Evolutionary conservation across 2,329 filamentous ascomycete species (phyloP).

Genomic region (Bimuria novae-zelandiae): DNA sequence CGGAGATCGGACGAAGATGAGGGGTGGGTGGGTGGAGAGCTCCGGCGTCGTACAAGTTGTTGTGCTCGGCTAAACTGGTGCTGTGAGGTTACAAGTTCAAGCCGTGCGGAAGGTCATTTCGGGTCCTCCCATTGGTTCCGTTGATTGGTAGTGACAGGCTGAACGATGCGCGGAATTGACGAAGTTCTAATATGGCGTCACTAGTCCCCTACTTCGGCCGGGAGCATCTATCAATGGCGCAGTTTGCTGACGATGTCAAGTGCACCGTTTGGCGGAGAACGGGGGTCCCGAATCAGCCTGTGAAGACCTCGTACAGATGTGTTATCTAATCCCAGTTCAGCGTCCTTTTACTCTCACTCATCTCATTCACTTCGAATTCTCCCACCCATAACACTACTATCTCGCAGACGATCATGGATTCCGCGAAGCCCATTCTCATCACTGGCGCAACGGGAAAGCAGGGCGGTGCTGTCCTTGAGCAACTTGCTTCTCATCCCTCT

Average conservation of each 20-base stretch:
- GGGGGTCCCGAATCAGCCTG: not conserved
- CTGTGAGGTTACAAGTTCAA: not conserved
- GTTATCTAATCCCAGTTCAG: not conserved
- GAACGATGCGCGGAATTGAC: not conserved
- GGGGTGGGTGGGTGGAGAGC: conserved; percentile 6
- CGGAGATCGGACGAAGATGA: conserved; percentile 1
- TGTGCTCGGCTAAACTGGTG: not conserved
- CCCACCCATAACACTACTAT: not conserved
- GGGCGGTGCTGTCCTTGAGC: conserved; percentile 50
- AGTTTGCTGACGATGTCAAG: not conserved
- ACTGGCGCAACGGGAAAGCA: conserved; percentile 55
- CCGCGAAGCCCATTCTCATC: conserved; percentile 49
- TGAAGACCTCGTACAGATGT: not conserved
- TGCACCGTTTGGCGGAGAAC: conserved; percentile 1
- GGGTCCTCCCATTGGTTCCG: not conserved
- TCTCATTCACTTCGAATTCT: not conserved
- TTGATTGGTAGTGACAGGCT: not conserved
- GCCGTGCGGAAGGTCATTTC: not conserved
- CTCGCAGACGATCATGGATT: conserved; percentile 25
- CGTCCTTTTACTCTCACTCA: not conserved
- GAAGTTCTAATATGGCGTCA: not conserved
- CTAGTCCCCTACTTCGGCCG: not conserved
- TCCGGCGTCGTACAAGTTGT: not conserved
- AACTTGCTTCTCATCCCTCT: conserved; percentile 45
- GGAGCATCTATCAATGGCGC: not conserved